Evolutionary conservation across 1,284 basidiomycete species (phyloP).

Genomic region (Cystobasidiaceae sp.): DNA sequence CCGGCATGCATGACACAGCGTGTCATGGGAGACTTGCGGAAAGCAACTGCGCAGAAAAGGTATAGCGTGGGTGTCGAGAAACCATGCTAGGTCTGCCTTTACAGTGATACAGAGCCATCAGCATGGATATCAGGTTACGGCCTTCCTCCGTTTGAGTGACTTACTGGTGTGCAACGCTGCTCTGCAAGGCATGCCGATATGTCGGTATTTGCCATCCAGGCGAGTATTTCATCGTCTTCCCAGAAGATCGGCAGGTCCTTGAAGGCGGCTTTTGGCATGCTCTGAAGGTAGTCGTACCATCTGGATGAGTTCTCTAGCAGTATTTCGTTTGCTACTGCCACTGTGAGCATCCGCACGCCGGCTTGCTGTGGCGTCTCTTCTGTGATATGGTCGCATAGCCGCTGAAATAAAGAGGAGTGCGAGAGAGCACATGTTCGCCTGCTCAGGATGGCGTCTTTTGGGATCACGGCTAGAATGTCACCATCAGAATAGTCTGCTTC

Average conservation of each 20-base stretch:
- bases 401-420: not conserved
- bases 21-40: not conserved
- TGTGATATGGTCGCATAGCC: not conserved
- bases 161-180: slow-evolving; percentile 41
- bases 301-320: slow-evolving; percentile 42
- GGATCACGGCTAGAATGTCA: slow-evolving; percentile 17
- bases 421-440: not conserved
- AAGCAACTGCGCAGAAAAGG: slow-evolving; percentile 44
- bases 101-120: too few species aligned
- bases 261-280: slow-evolving; percentile 43
- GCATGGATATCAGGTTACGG: too few species aligned
- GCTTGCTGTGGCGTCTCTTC: not conserved
- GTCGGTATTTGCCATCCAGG: slow-evolving; percentile 46
- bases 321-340: slow-evolving; percentile 48
- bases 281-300: slow-evolving; percentile 48
- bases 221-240: slow-evolving; percentile 38
- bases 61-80: slow-evolving; percentile 5
- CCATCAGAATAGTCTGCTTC: not conserved
- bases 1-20: slow-evolving; percentile 52
- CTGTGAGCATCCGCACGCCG: slow-evolving; percentile 40
- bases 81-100: not conserved
- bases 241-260: slow-evolving; percentile 45
- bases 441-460: slow-evolving; percentile 16
- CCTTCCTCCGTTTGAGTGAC: slow-evolving; percentile 33
- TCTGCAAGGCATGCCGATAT: slow-evolving; percentile 42